Evolutionary conservation across 495 filamentous ascomycete genomes (phyloP).

Genomic region (Schizothecium vesticola): DNA sequence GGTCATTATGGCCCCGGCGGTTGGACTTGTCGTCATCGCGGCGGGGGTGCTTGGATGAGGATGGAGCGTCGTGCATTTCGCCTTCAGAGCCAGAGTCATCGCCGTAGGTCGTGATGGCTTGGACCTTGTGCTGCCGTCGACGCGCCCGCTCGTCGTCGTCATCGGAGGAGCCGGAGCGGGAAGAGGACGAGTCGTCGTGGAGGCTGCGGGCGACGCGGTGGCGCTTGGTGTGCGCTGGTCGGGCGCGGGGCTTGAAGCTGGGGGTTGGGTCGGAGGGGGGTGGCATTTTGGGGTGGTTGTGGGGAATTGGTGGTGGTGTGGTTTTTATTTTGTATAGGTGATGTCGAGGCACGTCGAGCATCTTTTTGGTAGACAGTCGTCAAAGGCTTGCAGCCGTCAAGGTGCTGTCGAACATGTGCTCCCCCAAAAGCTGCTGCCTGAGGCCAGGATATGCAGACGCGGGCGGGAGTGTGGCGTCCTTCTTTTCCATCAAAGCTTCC

Average conservation of each 20-base stretch:
- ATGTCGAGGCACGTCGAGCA: neutral
- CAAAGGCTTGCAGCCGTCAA: neutral
- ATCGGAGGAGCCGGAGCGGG: conserved; percentile 22
- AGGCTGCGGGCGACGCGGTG: conserved; percentile 30
- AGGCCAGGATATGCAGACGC: neutral
- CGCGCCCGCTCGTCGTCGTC: conserved; percentile 20
- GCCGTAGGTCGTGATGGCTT: conserved; percentile 33
- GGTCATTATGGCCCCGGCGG: conserved; percentile 19
- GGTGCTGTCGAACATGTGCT: neutral
- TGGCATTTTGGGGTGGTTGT: conserved; percentile 29
- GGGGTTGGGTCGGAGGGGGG: conserved; percentile 32
- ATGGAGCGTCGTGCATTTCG: neutral
- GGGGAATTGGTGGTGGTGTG: neutral
- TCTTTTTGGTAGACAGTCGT: neutral
- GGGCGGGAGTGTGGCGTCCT: neutral
- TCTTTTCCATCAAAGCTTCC: neutral
- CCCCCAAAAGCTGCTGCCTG: neutral
- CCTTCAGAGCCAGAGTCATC: neutral
- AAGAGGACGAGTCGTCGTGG: conserved; percentile 31
- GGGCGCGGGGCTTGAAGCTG: conserved; percentile 26
- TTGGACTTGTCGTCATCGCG: neutral
- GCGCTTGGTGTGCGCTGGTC: conserved; percentile 33
- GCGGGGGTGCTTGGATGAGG: neutral
- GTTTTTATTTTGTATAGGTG: neutral
- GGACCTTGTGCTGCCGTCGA: conserved; percentile 11